phyloP scores from a whole-genome alignment of 768 basidiomycete species.

The Vararia minispora region DNA sequence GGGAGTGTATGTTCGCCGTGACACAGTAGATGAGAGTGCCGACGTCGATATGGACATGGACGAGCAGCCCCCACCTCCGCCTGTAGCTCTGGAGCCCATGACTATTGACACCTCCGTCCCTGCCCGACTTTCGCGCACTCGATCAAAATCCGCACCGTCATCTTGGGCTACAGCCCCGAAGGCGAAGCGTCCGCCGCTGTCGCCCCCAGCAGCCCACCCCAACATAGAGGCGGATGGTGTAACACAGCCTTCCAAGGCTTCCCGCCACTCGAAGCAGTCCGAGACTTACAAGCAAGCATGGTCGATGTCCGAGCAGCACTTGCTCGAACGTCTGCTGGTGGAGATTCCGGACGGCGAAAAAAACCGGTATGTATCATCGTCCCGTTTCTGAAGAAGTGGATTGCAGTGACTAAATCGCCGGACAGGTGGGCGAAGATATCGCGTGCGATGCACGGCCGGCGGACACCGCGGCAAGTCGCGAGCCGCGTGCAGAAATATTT shows the following conservation, averaged over 20 bases:
- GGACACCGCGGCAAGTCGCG: constrained; percentile 79
- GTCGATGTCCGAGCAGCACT: constrained; percentile 65
- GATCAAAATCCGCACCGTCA: too few species aligned
- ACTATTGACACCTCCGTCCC: constrained; percentile 7
- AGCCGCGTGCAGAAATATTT: constrained; percentile 85
- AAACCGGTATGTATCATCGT: constrained; percentile 40
- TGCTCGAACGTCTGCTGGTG: constrained; percentile 62
- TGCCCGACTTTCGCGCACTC: not conserved
- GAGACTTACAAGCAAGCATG: constrained; percentile 82
- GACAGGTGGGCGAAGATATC: constrained; percentile 75
- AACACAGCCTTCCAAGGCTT: too few species aligned
- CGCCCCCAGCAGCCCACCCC: too few species aligned
- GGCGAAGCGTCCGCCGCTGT: too few species aligned
- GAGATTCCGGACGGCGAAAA: constrained; percentile 71
- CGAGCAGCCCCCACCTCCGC: constrained; percentile 14
- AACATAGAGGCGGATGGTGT: too few species aligned
- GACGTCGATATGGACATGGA: constrained; percentile 45
- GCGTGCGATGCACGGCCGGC: constrained; percentile 62
- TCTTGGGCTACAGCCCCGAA: too few species aligned
- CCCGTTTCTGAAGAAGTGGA: not conserved
- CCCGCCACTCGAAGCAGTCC: too few species aligned
- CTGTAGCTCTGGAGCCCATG: constrained; percentile 6
- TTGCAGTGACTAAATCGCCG: constrained; percentile 5
- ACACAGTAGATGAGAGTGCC: constrained; percentile 48
- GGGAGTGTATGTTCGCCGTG: constrained; percentile 44